Evolutionary conservation across 1,284 basidiomycete genomes (phyloP), one percentile per base, ranked within the genome.

Genomic region (Irpex sp.): DNA sequence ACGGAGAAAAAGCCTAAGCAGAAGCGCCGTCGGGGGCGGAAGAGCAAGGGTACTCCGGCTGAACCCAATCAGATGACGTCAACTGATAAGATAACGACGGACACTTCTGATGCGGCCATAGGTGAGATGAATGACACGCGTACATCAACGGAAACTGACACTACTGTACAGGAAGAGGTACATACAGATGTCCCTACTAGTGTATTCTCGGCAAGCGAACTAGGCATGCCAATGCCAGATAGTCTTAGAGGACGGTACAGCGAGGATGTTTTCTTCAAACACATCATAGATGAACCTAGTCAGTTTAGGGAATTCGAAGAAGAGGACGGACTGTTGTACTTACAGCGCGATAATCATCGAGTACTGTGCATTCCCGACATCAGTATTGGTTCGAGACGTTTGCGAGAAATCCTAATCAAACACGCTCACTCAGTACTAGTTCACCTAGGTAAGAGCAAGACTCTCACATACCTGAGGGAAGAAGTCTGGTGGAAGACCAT

Each of bases 401-500:
- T 71, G 7, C 60, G 68, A 6, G 73, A 76, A 59, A 65, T 72
- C 34, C 21, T 75, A 0, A 75, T 75, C 11, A 62, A 64, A 1
- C 71, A 74, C 31, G 73, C 72, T 2, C 74, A 76, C 57, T 72
- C 71, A 0, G 47, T 75, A 6, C 63, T 75, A 6, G 73, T 72
- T 1, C 74, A 75, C 61, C 63, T 75, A 2, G 71, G 74, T 1
- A 17, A 61, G 5, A 37, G 44, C n/a, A 75, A 74, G 57, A 75
- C 74, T 0, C 19, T 70, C 1, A 37, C 49, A n/a, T 71, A 72
- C 56, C 62, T 75, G 17, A 58, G 65, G 4, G 67, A 72, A 38
- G 62, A 74, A 36, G 71, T 75, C 4, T 75, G 73, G 74, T 75
- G 74, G 73, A 71, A 72, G 57, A 56, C 66, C 2, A 69, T 75